Evolutionary conservation across 805 yeast species (phyloP), one percentile per base, ranked within the genome.

Genomic region (Candida vartiovaarae): DNA sequence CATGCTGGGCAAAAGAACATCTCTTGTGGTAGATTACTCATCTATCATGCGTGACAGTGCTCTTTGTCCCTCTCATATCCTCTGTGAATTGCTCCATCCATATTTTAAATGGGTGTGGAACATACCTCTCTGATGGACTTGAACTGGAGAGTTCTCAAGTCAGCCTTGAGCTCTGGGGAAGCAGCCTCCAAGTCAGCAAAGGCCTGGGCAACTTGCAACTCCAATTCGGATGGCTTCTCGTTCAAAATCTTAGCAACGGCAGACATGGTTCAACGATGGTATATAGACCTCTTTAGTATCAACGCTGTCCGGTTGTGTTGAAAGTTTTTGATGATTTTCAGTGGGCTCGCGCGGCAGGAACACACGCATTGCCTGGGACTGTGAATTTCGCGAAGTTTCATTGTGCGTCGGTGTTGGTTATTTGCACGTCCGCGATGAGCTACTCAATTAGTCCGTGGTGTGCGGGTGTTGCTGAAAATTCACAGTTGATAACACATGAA

Each of bases 181-280:
- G 84, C 78, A 67, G 76, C 68, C 82, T 93, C 98, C 74, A 93
- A 82, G 78, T 93, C 99, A 65, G 82, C 72, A 71, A 93, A 86
- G 68, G 98, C 96, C 80, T 91, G 97, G 67, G 96, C 97, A 71
- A 93, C 95, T 80, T 91, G 95, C 75, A 93, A 86, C 81, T 93
- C 99, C 75, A 93, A 89, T 78, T 93, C 98, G 71, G 93, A 72
- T 78, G 99, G 98, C 68, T 86, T 86, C 70, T 84, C 82, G 69
- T 89, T 82, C 75, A 91, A 83, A 75, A 93, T 81, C 82, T 93
- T 93, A 74, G 86, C 80, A 71, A 90, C 87, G 68, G 96, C 95
- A 76, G 98, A 91, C 98, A 91, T 91, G 58, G 63, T 77, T 9
- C 15, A 15, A 28, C 30, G 30, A 28, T 28, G 30, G 30, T 28